Evolutionary conservation across 345 rosid genomes (phyloP).

Genomic region (Acer saccharum): DNA sequence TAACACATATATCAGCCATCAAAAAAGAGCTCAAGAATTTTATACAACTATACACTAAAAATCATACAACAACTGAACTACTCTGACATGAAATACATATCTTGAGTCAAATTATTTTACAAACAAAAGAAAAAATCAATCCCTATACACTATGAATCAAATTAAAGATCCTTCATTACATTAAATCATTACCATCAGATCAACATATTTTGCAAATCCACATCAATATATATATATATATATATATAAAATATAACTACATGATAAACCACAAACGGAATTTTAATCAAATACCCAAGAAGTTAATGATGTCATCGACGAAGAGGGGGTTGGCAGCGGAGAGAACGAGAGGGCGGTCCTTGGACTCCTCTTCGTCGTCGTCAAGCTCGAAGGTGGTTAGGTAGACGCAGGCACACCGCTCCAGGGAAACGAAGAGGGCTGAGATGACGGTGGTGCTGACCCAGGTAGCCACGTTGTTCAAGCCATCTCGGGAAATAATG

Average conservation of each 20-base stretch:
- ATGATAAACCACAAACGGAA: not conserved
- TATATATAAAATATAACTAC: not conserved
- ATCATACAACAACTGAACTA: no score
- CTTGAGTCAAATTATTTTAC: no score
- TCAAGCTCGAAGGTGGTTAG: constrained; percentile 62
- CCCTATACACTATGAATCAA: no score
- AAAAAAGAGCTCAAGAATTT: no score
- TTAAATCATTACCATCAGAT: no score
- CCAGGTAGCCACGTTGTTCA: constrained; percentile 66
- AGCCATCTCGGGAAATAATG: constrained; percentile 45
- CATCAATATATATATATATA: no score
- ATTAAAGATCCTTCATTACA: no score
- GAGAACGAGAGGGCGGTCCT: constrained; percentile 48
- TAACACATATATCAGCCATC: no score
- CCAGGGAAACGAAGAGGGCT: constrained; percentile 54
- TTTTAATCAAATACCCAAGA: not conserved
- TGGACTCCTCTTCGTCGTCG: constrained; percentile 50
- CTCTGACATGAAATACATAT: no score
- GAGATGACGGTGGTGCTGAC: constrained; percentile 67
- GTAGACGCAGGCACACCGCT: constrained; percentile 88
- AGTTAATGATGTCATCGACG: constrained; percentile 16
- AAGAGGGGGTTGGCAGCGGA: constrained; percentile 32
- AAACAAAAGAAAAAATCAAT: no score
- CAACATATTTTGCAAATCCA: no score
- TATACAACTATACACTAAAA: no score